phyloP scores from a whole-genome alignment of 257 asterid genomes.

The Apocynum venetum region DNA sequence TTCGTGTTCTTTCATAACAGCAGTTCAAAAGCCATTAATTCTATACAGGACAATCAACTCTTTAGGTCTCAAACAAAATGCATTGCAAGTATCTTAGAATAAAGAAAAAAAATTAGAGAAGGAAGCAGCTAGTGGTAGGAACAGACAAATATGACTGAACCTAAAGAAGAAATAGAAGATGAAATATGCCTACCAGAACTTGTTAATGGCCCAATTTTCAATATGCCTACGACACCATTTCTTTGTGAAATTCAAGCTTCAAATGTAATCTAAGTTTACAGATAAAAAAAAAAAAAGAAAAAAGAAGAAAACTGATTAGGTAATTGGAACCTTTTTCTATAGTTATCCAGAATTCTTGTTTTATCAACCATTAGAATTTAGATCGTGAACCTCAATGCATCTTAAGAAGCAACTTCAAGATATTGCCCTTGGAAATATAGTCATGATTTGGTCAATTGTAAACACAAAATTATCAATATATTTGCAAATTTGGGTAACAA shows the following conservation, averaged over 20 bases:
- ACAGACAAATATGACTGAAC: neutral
- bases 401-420: neutral
- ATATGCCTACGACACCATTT: neutral
- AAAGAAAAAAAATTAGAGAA: neutral
- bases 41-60: neutral
- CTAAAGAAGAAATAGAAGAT: neutral
- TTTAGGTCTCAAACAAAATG: neutral
- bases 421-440: neutral
- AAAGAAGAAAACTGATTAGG: neutral
- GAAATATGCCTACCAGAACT: neutral
- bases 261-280: neutral
- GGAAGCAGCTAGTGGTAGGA: neutral
- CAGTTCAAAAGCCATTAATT: neutral
- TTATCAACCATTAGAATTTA: neutral
- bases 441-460: constrained; percentile 2
- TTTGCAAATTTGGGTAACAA: neutral
- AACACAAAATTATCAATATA: neutral
- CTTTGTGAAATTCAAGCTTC: neutral
- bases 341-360: neutral
- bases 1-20: neutral
- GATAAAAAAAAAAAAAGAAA: neutral
- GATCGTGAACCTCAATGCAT: neutral
- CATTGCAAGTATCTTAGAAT: neutral
- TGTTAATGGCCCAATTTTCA: neutral
- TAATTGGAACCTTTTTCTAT: neutral